Percentiles rank a stretch among this genome's conserved stretches.
Evolutionary conservation across 768 basidiomycete species (phyloP).

Genomic region (Lactarius tabidus): DNA sequence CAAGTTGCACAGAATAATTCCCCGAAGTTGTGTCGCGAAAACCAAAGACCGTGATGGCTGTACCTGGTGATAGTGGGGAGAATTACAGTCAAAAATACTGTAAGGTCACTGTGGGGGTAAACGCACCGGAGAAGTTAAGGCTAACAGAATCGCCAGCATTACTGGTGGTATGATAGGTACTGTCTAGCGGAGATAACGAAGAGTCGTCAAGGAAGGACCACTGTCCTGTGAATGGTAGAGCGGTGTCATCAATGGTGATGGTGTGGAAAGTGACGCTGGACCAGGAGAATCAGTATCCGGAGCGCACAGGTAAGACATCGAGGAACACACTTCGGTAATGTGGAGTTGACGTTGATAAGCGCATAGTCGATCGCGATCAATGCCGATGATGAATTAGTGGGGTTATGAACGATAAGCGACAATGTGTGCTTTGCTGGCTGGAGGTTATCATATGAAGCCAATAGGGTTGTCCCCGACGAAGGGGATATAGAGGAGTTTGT

Average conservation of each 20-base stretch:
- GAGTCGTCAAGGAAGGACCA: slow-evolving; percentile 43
- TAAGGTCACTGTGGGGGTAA: neutral
- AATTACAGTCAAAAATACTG: neutral
- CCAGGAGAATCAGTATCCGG: slow-evolving; percentile 31
- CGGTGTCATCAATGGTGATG: slow-evolving; percentile 40
- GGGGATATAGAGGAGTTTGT: slow-evolving; percentile 30
- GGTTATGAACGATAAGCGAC: slow-evolving; percentile 46
- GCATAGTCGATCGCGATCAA: slow-evolving; percentile 58
- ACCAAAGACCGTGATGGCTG: slow-evolving; percentile 57
- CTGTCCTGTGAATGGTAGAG: slow-evolving; percentile 48
- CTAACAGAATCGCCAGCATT: slow-evolving; percentile 45
- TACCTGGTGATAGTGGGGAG: slow-evolving; percentile 40
- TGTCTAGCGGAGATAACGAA: slow-evolving; percentile 26
- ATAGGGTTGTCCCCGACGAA: slow-evolving; percentile 36
- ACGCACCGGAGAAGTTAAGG: slow-evolving; percentile 47
- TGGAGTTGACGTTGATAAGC: slow-evolving; percentile 40
- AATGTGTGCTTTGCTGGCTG: slow-evolving; percentile 50
- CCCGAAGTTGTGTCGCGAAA: slow-evolving; percentile 55
- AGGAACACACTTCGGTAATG: slow-evolving; percentile 34
- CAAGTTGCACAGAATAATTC: slow-evolving; percentile 54
- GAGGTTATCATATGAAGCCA: slow-evolving; percentile 49
- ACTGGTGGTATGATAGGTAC: slow-evolving; percentile 33
- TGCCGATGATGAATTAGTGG: slow-evolving; percentile 31
- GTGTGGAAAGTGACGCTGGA: slow-evolving; percentile 35
- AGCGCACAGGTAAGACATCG: neutral